Evolutionary conservation across 1,139 yeast species (phyloP), one percentile per base, ranked within the genome.

Genomic region (Ashbya aceris): DNA sequence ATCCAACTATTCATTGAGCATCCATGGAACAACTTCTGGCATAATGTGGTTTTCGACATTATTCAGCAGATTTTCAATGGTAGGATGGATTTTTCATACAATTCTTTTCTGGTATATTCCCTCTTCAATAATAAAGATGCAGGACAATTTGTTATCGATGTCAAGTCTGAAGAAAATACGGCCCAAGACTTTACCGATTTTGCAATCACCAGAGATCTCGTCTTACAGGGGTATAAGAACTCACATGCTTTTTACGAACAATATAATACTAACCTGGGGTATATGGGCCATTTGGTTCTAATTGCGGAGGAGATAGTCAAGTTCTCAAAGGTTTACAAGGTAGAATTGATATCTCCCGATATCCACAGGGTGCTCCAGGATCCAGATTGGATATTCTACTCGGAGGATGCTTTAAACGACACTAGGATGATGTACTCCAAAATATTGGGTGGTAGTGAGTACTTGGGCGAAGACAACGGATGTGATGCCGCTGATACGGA

Each of bases 1-100:
- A 66, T 89, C 45, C 67, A 78, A 30, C 81, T 91, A 83, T 89
- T 91, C 60, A 83, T 89, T 73, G 74, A 75, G 53, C 91, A 87
- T 64, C 98, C 98, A 4, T 91, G 99, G 98, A 91, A 91, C 64
- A 91, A 91, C 61, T 91, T 91, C 59, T 71, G 94, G 65, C 99
- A 91, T 65, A 91, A 91, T 58, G 98, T 93, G 44, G 96, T 91
- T 7, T 91, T 91, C 67, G 99, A 91, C 64, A 85, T 91, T 52
- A 94, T 91, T 33, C 99, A 93, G 65, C 99, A 91, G 64, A 83
- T 91, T 10, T 74, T 91, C 59, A 89, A 87, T 63, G 98, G 97
- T 1, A 84, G 95, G 13, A 85, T 91, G 89, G 95, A 87, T 50
- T 83, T 85, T 55, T 84, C 86, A 1, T 91, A 83, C 68, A 91